These are phyloP conservation scores for Saccharum hybrid DNA, from an alignment of 202 grass and related monocot genomes.

Conservation along the genomic window DNA sequence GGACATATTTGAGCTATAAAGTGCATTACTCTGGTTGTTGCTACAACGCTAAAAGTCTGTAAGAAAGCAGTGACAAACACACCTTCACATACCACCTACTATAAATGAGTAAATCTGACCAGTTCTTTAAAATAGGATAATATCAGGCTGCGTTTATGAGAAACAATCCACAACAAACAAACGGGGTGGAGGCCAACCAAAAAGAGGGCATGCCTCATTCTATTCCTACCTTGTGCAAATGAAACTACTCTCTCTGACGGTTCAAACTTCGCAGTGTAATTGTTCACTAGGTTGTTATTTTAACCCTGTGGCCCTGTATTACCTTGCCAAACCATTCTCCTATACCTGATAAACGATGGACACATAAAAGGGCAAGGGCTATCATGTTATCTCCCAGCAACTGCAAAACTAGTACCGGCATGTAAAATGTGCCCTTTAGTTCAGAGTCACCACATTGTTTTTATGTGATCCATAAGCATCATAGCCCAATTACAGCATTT, in stretches of 20 bases:
- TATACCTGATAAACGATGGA: not conserved
- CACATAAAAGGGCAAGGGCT: not conserved
- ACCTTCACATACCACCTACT: constrained; percentile 2
- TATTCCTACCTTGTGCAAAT: not conserved
- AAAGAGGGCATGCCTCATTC: not conserved
- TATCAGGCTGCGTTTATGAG: not conserved
- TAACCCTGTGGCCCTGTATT: not conserved
- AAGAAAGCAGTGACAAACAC: constrained; percentile 1
- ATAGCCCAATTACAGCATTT: constrained; percentile 13
- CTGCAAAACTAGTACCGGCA: not conserved
- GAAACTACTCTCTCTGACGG: not conserved
- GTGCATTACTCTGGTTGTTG: not conserved
- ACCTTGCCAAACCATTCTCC: not conserved
- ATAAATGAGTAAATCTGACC: not conserved
- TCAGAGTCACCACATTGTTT: constrained; percentile 15
- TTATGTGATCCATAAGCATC: not conserved
- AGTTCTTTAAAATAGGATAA: not conserved
- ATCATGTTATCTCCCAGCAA: not conserved
- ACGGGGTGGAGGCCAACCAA: not conserved
- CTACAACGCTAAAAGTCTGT: not conserved
- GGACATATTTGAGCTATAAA: not conserved
- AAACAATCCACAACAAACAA: constrained; percentile 17
- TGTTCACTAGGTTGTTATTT: constrained; percentile 9
- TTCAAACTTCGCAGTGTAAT: not conserved
- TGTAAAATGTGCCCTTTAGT: constrained; percentile 11